Base-by-base conservation (phyloP, 2,329 filamentous ascomycete species). In the Myotisia sp. region DNA sequence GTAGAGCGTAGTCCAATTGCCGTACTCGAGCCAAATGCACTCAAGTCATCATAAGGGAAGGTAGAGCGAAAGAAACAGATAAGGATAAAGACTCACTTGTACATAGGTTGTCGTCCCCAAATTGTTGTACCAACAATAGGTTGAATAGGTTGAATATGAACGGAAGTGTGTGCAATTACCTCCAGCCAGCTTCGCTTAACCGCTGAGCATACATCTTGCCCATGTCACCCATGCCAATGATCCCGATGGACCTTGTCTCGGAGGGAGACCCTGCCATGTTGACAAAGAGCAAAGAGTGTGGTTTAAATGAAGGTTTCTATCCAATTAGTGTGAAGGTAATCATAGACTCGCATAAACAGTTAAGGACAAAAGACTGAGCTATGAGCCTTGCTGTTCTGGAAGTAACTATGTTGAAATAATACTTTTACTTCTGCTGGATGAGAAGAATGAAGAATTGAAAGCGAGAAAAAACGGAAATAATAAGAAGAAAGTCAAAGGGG, bases 11-110 rank as follows among this genome's bases (percentile, higher is more conserved):
- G 60, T 55, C 64, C 62, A 64, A 68, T 65, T 62, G 67, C 75
- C 74, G 85, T 92, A 71, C 87, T 95, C 87, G 84, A 95, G 87
- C 87, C 87, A 95, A 95, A 95, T 95, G 87, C 87, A 86, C 87
- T 95, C 87, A 87, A 84, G 87, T 95, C 87, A 95, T 95, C 87
- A 92, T 85, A 56, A 42, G 47, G 58, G 39, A 37, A 29, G 36
- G 36, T 35, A 26, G 21, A 21, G 19, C 9, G 26, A 35, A 28
- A 37, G 39, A 33, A 33, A 39, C 30, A 32, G 26, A 26, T 30
- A 26, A 28, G 16, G 16, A 26, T 7, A 14, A 10, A 19, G 14
- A 13, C 13, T 12, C 22, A 24, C 8, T 24, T 9, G 22, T 24
- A 24, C 22, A 9, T 12, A 24, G 8, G 8, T 24, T 24, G n/a